Evolutionary conservation across 768 basidiomycete species (phyloP).

Genomic region (Tylopilus felleus): DNA sequence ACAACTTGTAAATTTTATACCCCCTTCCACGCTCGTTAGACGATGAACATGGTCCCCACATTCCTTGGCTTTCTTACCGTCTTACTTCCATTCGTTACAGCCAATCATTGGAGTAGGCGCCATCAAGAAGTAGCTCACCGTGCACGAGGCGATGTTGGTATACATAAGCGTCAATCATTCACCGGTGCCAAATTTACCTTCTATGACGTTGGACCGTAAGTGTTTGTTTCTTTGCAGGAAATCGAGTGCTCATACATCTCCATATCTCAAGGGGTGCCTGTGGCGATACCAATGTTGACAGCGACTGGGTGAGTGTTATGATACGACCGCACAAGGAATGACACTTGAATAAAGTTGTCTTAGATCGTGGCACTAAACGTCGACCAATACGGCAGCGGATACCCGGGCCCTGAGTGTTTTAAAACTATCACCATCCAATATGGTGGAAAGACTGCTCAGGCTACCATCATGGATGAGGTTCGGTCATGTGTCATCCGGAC

Average conservation of each 20-base stretch:
- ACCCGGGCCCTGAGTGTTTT: slow-evolving; percentile 65
- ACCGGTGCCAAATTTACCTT: slow-evolving; percentile 46
- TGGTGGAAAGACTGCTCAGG: slow-evolving; percentile 55
- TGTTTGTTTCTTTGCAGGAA: background rate
- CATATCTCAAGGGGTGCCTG: slow-evolving; percentile 51
- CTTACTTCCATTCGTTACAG: slow-evolving; percentile 33
- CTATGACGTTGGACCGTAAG: slow-evolving; percentile 54
- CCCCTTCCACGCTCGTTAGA: slow-evolving; percentile 22
- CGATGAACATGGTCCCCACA: slow-evolving; percentile 26
- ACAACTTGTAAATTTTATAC: background rate
- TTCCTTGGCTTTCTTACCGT: slow-evolving; percentile 34
- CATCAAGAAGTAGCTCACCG: slow-evolving; percentile 52
- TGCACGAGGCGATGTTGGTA: slow-evolving; percentile 37
- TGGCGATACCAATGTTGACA: slow-evolving; percentile 37
- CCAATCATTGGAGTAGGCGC: slow-evolving; percentile 34
- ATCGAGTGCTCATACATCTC: slow-evolving; percentile 3
- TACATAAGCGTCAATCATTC: slow-evolving; percentile 38
- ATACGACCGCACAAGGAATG: too few relatives aligned
- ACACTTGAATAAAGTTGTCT: background rate
- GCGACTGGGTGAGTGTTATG: slow-evolving; percentile 50
- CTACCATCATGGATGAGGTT: slow-evolving; percentile 64
- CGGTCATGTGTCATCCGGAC: slow-evolving; percentile 3
- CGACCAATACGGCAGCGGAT: slow-evolving; percentile 54
- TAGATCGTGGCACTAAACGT: slow-evolving; percentile 55
- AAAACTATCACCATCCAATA: slow-evolving; percentile 57